Evolutionary conservation across 495 filamentous ascomycete genomes (phyloP), one percentile per base, ranked within the genome.

Genomic region (Ramalina intermedia): DNA sequence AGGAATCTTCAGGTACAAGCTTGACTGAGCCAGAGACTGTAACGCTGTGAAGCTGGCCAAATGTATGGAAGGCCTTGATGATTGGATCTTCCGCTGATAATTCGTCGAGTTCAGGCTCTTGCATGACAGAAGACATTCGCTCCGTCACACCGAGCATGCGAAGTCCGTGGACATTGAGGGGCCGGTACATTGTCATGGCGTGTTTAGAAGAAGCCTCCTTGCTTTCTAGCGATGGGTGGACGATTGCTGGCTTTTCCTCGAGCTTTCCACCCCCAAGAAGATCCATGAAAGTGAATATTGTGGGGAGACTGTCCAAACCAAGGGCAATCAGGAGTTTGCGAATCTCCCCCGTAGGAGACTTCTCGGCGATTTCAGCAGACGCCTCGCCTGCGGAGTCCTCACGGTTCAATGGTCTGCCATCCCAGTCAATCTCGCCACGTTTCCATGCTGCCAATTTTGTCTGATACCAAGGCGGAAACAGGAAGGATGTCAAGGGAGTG

Each of bases 51-150:
- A 94, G 75, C 54, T 82, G 81, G 21, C 86, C 85, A 58, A 98
- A 87, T 0, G 87, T 85, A 18, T 82, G 75, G 71, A 96, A 95
- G 9, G 85, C 84, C 59, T 94, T 95, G 24, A 96, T 77, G 0
- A 96, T 85, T 5, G 91, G 87, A 56, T 98, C 91, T 64, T 76
- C 76, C 5, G 79, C 66, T 11, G 78, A 76, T 53, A 82, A 80
- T 17, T 88, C 85, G 9, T 89, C 86, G 37, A 79, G 69, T 51
- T 91, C 86, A 0, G 86, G 80, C 6, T 94, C 85, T 56, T 87
- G 83, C 91, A 98, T 98, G 47, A 95, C 88, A 17, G 88, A 85
- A 6, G 91, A 96, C 29, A 83, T 81, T 71, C 91, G 87, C 52
- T 98, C 88, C 1, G 87, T 91, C 20, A 96, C 78, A 59, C 93